Percentiles rank a stretch among this genome's conserved stretches.
Evolutionary conservation across 805 yeast genomes (phyloP).

Genomic region (Sungouiozyma ichnusensis): DNA sequence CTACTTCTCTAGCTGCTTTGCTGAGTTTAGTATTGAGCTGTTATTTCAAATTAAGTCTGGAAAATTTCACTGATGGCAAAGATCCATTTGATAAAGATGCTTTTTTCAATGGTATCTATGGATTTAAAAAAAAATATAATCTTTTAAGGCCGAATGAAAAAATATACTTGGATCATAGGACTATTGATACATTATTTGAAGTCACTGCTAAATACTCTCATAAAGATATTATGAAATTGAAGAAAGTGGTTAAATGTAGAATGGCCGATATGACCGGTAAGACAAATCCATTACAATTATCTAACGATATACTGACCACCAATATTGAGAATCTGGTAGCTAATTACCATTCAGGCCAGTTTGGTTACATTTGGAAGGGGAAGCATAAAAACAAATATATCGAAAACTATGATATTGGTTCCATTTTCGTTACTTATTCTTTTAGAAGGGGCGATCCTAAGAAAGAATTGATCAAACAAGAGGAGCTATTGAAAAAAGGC

Average conservation of each 20-base stretch:
- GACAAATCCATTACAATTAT: constrained; percentile 25
- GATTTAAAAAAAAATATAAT: constrained; percentile 65
- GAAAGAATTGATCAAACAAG: constrained; percentile 4
- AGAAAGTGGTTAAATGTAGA: constrained; percentile 60
- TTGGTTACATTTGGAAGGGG: constrained; percentile 39
- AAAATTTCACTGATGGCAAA: constrained; percentile 51
- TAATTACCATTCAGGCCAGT: constrained; percentile 24
- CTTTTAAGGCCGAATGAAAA: constrained; percentile 32
- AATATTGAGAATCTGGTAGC: constrained; percentile 28
- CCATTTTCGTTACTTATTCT: constrained; percentile 14
- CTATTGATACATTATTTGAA: constrained; percentile 39
- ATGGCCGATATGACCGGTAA: constrained; percentile 53
- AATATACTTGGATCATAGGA: constrained; percentile 46
- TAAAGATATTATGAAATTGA: constrained; percentile 40
- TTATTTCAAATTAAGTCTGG: constrained; percentile 50
- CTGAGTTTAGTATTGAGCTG: constrained; percentile 67
- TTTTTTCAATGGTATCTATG: constrained; percentile 55
- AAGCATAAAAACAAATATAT: constrained; percentile 35
- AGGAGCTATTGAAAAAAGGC: neutral
- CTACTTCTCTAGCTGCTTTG: constrained; percentile 66
- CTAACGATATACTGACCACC: constrained; percentile 32
- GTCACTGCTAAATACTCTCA: constrained; percentile 37
- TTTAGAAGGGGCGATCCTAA: constrained; percentile 21
- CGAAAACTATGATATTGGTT: constrained; percentile 2
- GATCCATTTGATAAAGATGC: constrained; percentile 74